Evolutionary conservation across 129 eudicot species (phyloP).

Genomic region (Flaveria brownii): DNA sequence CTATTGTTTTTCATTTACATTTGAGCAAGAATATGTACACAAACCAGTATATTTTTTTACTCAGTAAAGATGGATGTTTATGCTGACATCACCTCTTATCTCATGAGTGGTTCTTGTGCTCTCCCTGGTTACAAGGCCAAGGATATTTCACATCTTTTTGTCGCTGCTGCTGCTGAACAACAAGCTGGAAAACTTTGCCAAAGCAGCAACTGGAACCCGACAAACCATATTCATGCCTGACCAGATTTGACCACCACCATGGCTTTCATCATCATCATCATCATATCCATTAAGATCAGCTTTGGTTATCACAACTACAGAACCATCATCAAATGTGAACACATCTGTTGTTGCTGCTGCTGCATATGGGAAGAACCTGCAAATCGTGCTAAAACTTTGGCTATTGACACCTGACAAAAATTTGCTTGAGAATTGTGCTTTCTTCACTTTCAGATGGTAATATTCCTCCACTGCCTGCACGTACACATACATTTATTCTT

Average conservation of each 20-base stretch:
- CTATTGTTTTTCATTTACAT: background rate
- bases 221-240: conserved; percentile 45
- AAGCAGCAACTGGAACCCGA: conserved; percentile 47
- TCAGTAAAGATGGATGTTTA: background rate
- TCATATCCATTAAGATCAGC: conserved; percentile 62
- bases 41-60: background rate
- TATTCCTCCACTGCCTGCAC: conserved; percentile 59
- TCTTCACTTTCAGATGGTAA: conserved; percentile 40
- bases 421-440: background rate
- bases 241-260: conserved; percentile 9
- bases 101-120: background rate
- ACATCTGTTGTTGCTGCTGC: conserved; percentile 30
- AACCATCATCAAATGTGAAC: conserved; percentile 59
- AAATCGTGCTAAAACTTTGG: background rate
- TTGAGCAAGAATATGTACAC: background rate
- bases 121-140: background rate
- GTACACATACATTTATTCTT: no score
- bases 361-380: conserved; percentile 5
- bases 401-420: background rate
- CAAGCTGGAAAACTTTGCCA: conserved; percentile 51
- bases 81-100: background rate
- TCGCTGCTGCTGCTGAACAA: conserved; percentile 40
- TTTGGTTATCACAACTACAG: conserved; percentile 57
- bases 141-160: background rate
- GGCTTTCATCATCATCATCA: conserved; percentile 22